A percentile compares a stretch with the other conserved stretches of the same genome.
Conservation (phyloP, 495 filamentous ascomycete genomes). For the Mycothermus thermophilus region DNA sequence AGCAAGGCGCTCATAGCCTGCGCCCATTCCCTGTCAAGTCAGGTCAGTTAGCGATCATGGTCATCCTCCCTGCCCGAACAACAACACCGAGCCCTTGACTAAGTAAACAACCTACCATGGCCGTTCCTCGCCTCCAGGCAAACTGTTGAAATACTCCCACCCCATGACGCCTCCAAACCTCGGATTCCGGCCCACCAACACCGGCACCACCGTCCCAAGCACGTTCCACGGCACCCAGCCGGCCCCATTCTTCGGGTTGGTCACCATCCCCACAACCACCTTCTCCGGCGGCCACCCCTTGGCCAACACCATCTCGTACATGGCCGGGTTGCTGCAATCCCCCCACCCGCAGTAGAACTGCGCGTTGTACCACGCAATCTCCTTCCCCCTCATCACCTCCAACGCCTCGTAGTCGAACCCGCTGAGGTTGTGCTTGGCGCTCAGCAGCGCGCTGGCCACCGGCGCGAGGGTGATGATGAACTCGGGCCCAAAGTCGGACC, state of each 20-base stretch:
- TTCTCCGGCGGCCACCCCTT: slow-evolving; percentile 65
- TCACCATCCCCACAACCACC: slow-evolving; percentile 62
- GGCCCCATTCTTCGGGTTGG: slow-evolving; percentile 55
- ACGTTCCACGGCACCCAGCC: slow-evolving; percentile 27
- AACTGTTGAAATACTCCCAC: slow-evolving; percentile 75
- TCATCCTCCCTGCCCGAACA: too few relatives aligned
- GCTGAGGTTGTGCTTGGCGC: slow-evolving; percentile 44
- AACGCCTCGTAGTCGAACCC: slow-evolving; percentile 65
- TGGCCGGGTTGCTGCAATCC: slow-evolving; percentile 38
- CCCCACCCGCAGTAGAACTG: slow-evolving; percentile 88
- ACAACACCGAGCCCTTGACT: too few relatives aligned
- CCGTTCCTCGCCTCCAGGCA: slow-evolving; percentile 42
- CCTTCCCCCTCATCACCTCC: slow-evolving; percentile 47
- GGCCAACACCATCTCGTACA: slow-evolving; percentile 52
- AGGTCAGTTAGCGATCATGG: too few relatives aligned
- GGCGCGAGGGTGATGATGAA: slow-evolving; percentile 72
- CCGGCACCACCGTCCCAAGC: slow-evolving; percentile 21
- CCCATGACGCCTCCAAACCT: slow-evolving; percentile 67
- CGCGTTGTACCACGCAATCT: slow-evolving; percentile 70
- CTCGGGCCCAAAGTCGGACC: slow-evolving; percentile 50
- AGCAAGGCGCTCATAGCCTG: slow-evolving; percentile 27
- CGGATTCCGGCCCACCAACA: slow-evolving; percentile 25
- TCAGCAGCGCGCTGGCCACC: slow-evolving; percentile 55
- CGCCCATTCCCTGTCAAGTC: slow-evolving; percentile 64
- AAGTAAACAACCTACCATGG: too few relatives aligned